Evolutionary conservation across 768 basidiomycete genomes (phyloP).

Genomic region (Tylopilus vinaceipallidus): DNA sequence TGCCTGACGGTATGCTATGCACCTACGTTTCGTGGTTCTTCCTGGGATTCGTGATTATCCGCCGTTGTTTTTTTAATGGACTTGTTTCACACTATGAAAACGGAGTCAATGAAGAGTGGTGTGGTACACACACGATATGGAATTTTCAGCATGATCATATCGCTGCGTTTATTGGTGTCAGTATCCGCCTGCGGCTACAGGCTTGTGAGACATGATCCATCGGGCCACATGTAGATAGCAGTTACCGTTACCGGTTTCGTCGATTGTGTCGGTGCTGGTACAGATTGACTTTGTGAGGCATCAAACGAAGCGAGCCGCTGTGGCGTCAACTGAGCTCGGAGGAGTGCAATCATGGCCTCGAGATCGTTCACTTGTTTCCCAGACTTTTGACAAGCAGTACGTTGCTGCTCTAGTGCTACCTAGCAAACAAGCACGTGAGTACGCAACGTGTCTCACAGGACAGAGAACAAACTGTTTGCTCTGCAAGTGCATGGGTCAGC

Average conservation of each 20-base stretch:
- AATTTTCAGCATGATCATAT: constrained; percentile 23
- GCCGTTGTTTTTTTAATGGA: constrained; percentile 3
- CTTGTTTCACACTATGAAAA: constrained; percentile 9
- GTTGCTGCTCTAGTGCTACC: constrained; percentile 15
- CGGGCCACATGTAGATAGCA: background rate
- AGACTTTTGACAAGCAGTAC: constrained; percentile 9
- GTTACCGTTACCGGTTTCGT: constrained; percentile 13
- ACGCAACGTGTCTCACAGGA: background rate
- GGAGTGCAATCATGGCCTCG: constrained; percentile 14
- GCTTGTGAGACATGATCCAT: constrained; percentile 5
- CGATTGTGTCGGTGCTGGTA: background rate
- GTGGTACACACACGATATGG: constrained; percentile 19
- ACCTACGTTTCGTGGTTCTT: constrained; percentile 15
- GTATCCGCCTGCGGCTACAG: constrained; percentile 9
- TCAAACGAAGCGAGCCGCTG: constrained; percentile 21
- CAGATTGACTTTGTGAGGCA: background rate
- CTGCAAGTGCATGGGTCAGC: constrained; percentile 15
- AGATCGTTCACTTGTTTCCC: constrained; percentile 16
- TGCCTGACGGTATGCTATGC: background rate
- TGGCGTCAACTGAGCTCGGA: constrained; percentile 16
- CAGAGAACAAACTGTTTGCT: constrained; percentile 22
- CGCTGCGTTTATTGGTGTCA: constrained; percentile 14
- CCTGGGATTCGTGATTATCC: constrained; percentile 2
- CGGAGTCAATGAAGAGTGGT: background rate
- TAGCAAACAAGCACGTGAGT: constrained; percentile 5